Percentiles rank a stretch among this genome's conserved stretches.
These are phyloP conservation scores for Hypericum perforatum DNA, from an alignment of 345 rosid genomes.

Conservation along the genomic window DNA sequence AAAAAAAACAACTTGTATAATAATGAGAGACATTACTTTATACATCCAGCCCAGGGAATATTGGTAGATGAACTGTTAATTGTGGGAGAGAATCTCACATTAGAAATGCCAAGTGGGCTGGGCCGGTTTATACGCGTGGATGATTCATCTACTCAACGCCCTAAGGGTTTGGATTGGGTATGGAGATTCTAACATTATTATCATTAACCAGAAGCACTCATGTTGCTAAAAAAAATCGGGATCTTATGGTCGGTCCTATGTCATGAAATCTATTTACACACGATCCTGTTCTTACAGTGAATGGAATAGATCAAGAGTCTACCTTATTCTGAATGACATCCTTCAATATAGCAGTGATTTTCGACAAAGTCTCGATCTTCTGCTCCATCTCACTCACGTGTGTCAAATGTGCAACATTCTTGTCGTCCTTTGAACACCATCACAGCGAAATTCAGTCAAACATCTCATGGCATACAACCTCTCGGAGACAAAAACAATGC, in stretches of 20 bases:
- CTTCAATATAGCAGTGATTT: slow-evolving; percentile 84
- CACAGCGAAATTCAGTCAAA: not conserved
- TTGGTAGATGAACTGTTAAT: too few relatives aligned
- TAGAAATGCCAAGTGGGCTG: too few relatives aligned
- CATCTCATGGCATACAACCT: not conserved
- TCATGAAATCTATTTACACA: not conserved
- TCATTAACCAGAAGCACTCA: too few relatives aligned
- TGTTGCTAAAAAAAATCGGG: too few relatives aligned
- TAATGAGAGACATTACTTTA: too few relatives aligned
- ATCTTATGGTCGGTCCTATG: too few relatives aligned
- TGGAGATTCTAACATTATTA: too few relatives aligned
- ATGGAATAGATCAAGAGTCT: slow-evolving; percentile 3
- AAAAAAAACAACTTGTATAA: not conserved
- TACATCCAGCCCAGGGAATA: too few relatives aligned
- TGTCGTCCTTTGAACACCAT: slow-evolving; percentile 60
- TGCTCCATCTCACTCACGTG: slow-evolving; percentile 94
- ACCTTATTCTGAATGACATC: slow-evolving; percentile 99
- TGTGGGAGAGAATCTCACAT: too few relatives aligned
- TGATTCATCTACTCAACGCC: too few relatives aligned
- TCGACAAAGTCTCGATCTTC: slow-evolving; percentile 77
- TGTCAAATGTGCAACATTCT: slow-evolving; percentile 90
- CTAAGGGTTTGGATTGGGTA: too few relatives aligned
- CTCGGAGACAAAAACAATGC: not conserved
- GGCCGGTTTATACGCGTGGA: too few relatives aligned
- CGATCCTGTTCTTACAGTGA: not conserved